These are phyloP conservation scores for Blepharisma undulans DNA, from an alignment of 169 alveolate species.

Conservation along the genomic window DNA sequence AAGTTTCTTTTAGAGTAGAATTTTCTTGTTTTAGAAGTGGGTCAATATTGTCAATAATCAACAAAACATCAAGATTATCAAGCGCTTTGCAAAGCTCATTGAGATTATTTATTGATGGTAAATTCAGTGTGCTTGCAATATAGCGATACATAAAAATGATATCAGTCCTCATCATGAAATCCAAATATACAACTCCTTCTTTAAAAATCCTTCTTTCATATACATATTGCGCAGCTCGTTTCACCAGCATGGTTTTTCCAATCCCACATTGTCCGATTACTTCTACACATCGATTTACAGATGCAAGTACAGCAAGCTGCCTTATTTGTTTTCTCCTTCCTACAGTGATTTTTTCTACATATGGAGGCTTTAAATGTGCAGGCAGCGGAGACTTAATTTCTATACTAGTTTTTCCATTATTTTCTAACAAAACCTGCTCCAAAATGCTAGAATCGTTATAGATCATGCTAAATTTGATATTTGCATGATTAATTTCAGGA, in stretches of 20 bases:
- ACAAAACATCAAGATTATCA: neutral
- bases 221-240: constrained; percentile 54
- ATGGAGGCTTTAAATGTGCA: constrained; percentile 26
- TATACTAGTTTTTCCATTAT: neutral
- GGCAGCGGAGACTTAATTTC: neutral
- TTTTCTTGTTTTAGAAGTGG: constrained; percentile 6
- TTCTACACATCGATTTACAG: constrained; percentile 41
- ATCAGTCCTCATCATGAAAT: constrained; percentile 34
- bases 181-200: constrained; percentile 63
- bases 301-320: neutral
- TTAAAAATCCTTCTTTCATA: constrained; percentile 57
- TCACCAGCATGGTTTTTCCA: constrained; percentile 58
- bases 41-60: constrained; percentile 29
- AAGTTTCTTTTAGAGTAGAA: neutral
- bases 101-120: neutral
- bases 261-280: constrained; percentile 52
- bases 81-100: neutral
- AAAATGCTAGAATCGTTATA: neutral
- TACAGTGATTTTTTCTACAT: neutral
- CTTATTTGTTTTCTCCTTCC: constrained; percentile 18
- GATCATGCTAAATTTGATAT: neutral
- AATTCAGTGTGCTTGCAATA: constrained; percentile 22
- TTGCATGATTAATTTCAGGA: constrained; percentile 4
- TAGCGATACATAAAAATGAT: neutral
- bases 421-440: constrained; percentile 19